phyloP scores from a whole-genome alignment of 805 yeast genomes.

The Wickerhamomyces chambardii region DNA sequence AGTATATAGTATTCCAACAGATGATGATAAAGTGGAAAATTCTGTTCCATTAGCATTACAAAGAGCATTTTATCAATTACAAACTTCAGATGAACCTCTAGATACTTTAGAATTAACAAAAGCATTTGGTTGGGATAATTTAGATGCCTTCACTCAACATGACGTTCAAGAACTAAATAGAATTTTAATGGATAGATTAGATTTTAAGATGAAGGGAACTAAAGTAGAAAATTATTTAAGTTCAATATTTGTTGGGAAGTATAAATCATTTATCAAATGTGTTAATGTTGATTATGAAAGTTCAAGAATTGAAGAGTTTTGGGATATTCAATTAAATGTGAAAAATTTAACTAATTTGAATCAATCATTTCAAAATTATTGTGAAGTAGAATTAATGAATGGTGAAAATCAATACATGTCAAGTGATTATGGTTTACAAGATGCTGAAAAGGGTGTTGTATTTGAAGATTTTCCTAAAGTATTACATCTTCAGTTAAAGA shows the following conservation, averaged over 20 bases:
- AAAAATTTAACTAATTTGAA: conserved; percentile 66
- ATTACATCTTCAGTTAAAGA: conserved; percentile 82
- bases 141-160: conserved; percentile 95
- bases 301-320: conserved; percentile 85
- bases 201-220: conserved; percentile 85
- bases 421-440: conserved; percentile 82
- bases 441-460: conserved; percentile 93
- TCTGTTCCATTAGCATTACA: conserved; percentile 83
- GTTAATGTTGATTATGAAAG: conserved; percentile 90
- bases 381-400: conserved; percentile 79
- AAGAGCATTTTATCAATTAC: conserved; percentile 73
- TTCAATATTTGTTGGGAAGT: conserved; percentile 89
- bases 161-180: conserved; percentile 96
- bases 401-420: conserved; percentile 97
- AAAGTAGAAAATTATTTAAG: conserved; percentile 65
- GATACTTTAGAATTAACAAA: conserved; percentile 82
- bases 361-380: conserved; percentile 77
- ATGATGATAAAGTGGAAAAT: conserved; percentile 37
- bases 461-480: conserved; percentile 90
- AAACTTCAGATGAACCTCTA: conserved; percentile 65
- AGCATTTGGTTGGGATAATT: conserved; percentile 95
- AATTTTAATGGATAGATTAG: conserved; percentile 90
- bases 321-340: conserved; percentile 97
- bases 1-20: conserved; percentile 87
- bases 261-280: conserved; percentile 93